Percentiles rank a stretch among this genome's conserved stretches.
Evolutionary conservation across 169 alveolate genomes (phyloP).

Genomic region (Plasmodium coatneyi): DNA sequence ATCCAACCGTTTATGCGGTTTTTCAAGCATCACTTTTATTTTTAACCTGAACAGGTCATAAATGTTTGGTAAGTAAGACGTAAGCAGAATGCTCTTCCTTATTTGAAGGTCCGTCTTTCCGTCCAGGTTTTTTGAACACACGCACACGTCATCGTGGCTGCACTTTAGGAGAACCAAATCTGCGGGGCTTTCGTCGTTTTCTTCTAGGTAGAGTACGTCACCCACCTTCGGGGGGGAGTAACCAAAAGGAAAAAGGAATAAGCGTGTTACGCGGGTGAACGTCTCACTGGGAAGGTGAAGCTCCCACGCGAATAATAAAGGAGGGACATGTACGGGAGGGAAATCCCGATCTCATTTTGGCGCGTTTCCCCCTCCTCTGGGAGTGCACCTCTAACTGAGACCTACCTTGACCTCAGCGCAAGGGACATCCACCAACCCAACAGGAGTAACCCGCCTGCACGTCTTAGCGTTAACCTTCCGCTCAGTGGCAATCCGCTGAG

Average conservation of each 20-base stretch:
- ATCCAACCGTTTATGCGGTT: constrained; percentile 17
- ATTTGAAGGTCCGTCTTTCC: constrained; percentile 38
- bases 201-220: constrained; percentile 22
- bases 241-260: background rate
- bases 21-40: constrained; percentile 36
- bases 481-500: background rate
- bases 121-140: constrained; percentile 23
- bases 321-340: background rate
- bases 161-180: constrained; percentile 37
- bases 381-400: background rate
- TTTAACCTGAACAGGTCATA: constrained; percentile 30
- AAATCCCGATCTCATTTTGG: background rate
- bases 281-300: background rate
- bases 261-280: background rate
- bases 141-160: background rate
- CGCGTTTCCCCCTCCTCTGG: background rate
- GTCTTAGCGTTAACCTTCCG: background rate
- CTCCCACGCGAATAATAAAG: background rate
- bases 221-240: constrained; percentile 10
- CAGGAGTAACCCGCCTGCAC: constrained; percentile 25
- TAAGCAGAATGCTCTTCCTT: constrained; percentile 23
- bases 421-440: constrained; percentile 22
- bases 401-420: constrained; percentile 8
- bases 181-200: constrained; percentile 38
- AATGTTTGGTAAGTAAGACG: constrained; percentile 4